These are phyloP conservation scores for Nicotiana knightiana DNA, from an alignment of 257 asterid species.

Conservation along the genomic window DNA sequence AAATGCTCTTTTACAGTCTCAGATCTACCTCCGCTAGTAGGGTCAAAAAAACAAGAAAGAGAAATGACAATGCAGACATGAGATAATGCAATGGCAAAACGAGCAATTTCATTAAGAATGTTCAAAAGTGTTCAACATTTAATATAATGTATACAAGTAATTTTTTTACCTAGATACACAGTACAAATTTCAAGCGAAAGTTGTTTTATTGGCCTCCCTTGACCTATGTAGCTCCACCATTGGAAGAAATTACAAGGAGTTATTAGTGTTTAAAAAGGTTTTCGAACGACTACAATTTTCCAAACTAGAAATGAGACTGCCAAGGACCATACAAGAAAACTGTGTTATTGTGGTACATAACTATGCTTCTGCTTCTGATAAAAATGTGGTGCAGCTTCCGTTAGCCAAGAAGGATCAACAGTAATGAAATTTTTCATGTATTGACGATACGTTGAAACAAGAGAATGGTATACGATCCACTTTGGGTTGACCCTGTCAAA, in stretches of 20 bases:
- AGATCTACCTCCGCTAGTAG: no score
- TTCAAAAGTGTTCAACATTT: neutral
- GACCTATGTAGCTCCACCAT: neutral
- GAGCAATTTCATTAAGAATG: neutral
- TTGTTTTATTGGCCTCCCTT: neutral
- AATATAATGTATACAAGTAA: neutral
- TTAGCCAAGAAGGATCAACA: constrained; percentile 83
- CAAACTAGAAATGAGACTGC: neutral
- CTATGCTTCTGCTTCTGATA: constrained; percentile 54
- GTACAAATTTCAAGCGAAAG: neutral
- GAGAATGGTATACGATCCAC: constrained; percentile 80
- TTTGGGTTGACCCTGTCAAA: constrained; percentile 80
- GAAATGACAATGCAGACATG: neutral
- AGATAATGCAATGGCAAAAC: neutral
- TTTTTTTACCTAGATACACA: neutral
- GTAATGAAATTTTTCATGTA: constrained; percentile 92
- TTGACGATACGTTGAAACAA: constrained; percentile 89
- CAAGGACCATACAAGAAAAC: neutral
- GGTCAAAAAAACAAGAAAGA: no score
- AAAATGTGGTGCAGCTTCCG: constrained; percentile 86
- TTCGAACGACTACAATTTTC: neutral
- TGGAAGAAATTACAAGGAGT: neutral
- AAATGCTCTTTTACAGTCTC: no score
- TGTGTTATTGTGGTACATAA: constrained; percentile 31
- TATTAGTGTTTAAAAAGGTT: neutral